Base-by-base conservation (phyloP, 192 early-diverging fungal species). In the Linnemannia hyalina region DNA sequence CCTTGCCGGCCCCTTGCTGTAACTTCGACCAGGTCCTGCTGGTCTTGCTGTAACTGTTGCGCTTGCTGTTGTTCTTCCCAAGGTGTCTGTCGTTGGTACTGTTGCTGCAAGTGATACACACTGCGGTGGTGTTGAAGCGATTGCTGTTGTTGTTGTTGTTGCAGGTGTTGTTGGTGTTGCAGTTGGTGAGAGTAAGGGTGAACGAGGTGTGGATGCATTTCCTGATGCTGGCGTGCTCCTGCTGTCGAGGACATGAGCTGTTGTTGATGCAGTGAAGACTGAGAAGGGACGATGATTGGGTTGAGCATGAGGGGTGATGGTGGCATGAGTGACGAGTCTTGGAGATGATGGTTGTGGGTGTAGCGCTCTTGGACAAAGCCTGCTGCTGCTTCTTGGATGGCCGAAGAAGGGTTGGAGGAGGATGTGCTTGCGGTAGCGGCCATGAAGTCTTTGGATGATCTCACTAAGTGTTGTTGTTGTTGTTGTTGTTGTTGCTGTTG, bases 221-320 rank as follows among this genome's bases (percentile, higher is more conserved):
- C 54, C 36, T 80, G 49, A 2, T 69, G 42, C 41, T 77, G 55
- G 29, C 38, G 54, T 18, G 22, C 18, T 13, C 44, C 23, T 68
- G 40, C 41, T 20, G 40, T n/a, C 7, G 70, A 46, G 23, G 70
- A 42, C 35, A 42, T 20, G 38, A 42, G 60, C 11, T 44, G 75
- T 40, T 76, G 49, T 20, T 57, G 76, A 10, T 69, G 65, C 65
- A 70, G 76, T 36, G 75, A 68, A 15, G 49, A 26, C 29, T 84
- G 77, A 6, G 73, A 75, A 5, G 73, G 54, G 5, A 78, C 76
- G 23, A 82, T 82, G 29, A 69, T 76, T 20, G 73, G 77, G 73
- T 75, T 74, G 6, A 84, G 65, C 72, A 79, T 68, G 65, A 75
- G 44, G 5, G 81, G 75, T 16, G 76, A 79, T 26, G 76, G 57